These are phyloP conservation scores for Phaffia tasmanica DNA, from an alignment of 768 basidiomycete genomes.

Conservation along the genomic window DNA sequence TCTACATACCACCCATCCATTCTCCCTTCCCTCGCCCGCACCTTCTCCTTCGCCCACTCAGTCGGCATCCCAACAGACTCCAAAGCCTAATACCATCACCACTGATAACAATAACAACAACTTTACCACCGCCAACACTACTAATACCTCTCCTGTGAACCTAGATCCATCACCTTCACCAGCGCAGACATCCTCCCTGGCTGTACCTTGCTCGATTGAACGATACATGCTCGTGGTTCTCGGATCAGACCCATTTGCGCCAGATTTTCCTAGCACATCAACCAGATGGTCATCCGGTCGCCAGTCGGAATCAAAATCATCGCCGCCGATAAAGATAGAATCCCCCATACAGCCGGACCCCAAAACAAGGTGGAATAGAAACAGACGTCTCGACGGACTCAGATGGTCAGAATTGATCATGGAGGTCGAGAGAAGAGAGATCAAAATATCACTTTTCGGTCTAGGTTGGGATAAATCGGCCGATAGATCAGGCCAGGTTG, in stretches of 20 bases:
- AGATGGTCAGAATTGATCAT: neutral
- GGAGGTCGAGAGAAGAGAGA: neutral
- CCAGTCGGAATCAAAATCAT: no score
- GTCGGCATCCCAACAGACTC: neutral
- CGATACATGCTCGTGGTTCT: slow-evolving; percentile 2
- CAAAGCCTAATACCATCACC: neutral
- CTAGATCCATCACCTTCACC: no score
- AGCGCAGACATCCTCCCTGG: no score
- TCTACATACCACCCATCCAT: neutral
- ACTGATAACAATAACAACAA: no score
- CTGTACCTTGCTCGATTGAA: neutral
- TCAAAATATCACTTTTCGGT: neutral
- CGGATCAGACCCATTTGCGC: no score
- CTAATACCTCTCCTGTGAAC: no score
- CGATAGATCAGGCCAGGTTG: neutral
- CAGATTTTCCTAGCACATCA: no score
- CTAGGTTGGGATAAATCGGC: neutral
- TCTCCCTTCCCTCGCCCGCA: neutral
- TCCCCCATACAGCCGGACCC: no score
- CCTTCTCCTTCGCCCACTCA: neutral
- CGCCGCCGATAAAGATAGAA: neutral
- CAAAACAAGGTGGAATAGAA: neutral
- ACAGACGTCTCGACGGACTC: neutral
- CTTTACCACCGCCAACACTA: no score
- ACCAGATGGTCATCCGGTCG: no score